Evolutionary conservation across 2,329 filamentous ascomycete genomes (phyloP).

Genomic region (Arthrobotrys iridis): DNA sequence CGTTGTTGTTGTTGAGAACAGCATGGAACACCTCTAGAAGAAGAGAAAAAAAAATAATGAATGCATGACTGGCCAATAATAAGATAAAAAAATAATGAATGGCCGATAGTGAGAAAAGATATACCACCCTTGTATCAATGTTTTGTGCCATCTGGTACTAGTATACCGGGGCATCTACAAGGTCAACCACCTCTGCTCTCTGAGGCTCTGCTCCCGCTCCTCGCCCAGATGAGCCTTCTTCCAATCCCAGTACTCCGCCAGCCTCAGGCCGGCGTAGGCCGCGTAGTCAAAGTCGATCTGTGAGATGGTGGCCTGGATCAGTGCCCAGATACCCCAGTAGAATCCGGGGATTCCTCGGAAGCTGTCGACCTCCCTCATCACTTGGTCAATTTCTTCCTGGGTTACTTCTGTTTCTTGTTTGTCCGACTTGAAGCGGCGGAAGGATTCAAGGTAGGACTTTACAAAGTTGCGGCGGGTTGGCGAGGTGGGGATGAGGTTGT

Average conservation of each 20-base stretch:
- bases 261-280: slow-evolving; percentile 82
- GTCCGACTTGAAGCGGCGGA: slow-evolving; percentile 68
- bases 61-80: not conserved
- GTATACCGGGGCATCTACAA: slow-evolving; percentile 12
- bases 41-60: slow-evolving; percentile 13
- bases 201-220: slow-evolving; percentile 27
- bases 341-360: slow-evolving; percentile 92
- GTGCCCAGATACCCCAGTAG: slow-evolving; percentile 90
- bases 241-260: slow-evolving; percentile 95
- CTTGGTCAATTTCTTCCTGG: slow-evolving; percentile 72
- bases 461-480: slow-evolving; percentile 82
- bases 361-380: slow-evolving; percentile 82
- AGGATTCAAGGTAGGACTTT: slow-evolving; percentile 80
- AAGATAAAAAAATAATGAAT: not conserved
- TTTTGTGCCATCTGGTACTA: not conserved
- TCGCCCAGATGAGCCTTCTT: slow-evolving; percentile 63
- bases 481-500: slow-evolving; percentile 79
- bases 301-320: slow-evolving; percentile 93
- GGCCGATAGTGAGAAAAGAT: not conserved
- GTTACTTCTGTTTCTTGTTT: slow-evolving; percentile 62
- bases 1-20: slow-evolving; percentile 53
- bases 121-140: not conserved
- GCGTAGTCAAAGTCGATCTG: slow-evolving; percentile 98
- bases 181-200: slow-evolving; percentile 50
- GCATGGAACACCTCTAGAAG: slow-evolving; percentile 36